Conservation (phyloP, 176 grass and related monocot genomes). For the Musa acuminata region DNA sequence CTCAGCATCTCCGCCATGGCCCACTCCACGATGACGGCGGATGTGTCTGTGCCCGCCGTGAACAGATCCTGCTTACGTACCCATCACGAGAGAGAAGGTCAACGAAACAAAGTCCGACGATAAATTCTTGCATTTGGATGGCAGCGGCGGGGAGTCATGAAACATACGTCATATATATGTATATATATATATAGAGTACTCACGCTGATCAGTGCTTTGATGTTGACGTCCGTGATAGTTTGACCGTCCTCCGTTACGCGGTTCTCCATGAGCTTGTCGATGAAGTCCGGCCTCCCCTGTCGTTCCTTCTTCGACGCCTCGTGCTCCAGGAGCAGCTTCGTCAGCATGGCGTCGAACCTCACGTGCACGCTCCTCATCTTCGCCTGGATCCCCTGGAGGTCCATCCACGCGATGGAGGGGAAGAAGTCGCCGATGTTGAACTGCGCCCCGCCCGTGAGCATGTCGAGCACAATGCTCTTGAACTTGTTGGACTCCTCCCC, state of each 20-base stretch:
- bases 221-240: background rate
- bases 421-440: too few relatives aligned
- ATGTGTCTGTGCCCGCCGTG: background rate
- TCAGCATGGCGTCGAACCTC: slow-evolving; percentile 20
- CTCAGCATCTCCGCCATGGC: slow-evolving; percentile 6
- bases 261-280: background rate
- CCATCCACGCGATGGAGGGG: too few relatives aligned
- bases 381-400: too few relatives aligned
- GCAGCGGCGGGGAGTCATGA: too few relatives aligned
- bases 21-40: background rate
- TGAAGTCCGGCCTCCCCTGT: slow-evolving; percentile 13
- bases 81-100: background rate
- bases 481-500: slow-evolving; percentile 20
- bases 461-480: slow-evolving; percentile 27
- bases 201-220: background rate
- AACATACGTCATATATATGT: too few relatives aligned
- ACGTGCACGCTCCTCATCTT: background rate
- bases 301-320: background rate
- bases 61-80: background rate
- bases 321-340: slow-evolving; percentile 15
- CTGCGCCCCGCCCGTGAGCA: too few relatives aligned
- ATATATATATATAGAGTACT: background rate
- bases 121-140: too few relatives aligned
- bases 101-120: too few relatives aligned
- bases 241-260: background rate